Conservation (phyloP, 768 basidiomycete genomes). For the Podaxis sp. region DNA sequence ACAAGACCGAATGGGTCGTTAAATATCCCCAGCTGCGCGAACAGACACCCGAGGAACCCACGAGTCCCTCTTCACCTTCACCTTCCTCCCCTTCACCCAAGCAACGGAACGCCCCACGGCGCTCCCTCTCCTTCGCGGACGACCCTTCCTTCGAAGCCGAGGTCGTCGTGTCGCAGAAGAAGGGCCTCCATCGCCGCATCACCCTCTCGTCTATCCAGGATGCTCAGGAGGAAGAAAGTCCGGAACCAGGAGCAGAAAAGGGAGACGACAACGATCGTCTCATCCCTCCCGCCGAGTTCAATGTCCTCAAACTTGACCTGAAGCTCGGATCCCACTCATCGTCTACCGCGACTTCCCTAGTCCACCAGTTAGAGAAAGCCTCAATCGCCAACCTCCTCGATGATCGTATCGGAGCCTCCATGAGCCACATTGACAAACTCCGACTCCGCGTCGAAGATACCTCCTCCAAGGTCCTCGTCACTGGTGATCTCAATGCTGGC, state of each 20-base stretch:
- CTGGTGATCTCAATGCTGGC: slow-evolving; percentile 96
- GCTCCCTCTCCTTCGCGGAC: slow-evolving; percentile 83
- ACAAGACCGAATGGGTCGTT: slow-evolving; percentile 84
- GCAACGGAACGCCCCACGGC: slow-evolving; percentile 45
- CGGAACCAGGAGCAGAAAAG: slow-evolving; percentile 28
- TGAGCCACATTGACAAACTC: slow-evolving; percentile 82
- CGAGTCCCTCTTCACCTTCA: slow-evolving; percentile 20
- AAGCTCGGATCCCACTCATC: slow-evolving; percentile 80
- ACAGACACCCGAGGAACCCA: slow-evolving; percentile 27
- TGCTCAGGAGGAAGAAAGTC: slow-evolving; percentile 37
- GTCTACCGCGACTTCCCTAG: slow-evolving; percentile 66
- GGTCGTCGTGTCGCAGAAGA: slow-evolving; percentile 55
- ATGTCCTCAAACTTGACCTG: slow-evolving; percentile 89
- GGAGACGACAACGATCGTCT: slow-evolving; percentile 32
- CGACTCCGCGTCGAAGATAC: slow-evolving; percentile 86
- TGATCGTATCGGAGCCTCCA: slow-evolving; percentile 72
- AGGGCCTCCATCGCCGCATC: slow-evolving; percentile 54
- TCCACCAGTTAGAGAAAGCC: slow-evolving; percentile 88
- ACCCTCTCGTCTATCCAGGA: slow-evolving; percentile 58
- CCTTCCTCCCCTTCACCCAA: slow-evolving; percentile 30
- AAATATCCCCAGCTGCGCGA: slow-evolving; percentile 79
- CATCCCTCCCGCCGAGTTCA: slow-evolving; percentile 63
- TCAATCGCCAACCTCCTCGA: slow-evolving; percentile 92
- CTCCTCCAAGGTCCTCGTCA: slow-evolving; percentile 94
- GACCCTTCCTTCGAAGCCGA: slow-evolving; percentile 69